Base-by-base conservation (phyloP, 164 flowering plant species). In the Magnolia sinica region DNA sequence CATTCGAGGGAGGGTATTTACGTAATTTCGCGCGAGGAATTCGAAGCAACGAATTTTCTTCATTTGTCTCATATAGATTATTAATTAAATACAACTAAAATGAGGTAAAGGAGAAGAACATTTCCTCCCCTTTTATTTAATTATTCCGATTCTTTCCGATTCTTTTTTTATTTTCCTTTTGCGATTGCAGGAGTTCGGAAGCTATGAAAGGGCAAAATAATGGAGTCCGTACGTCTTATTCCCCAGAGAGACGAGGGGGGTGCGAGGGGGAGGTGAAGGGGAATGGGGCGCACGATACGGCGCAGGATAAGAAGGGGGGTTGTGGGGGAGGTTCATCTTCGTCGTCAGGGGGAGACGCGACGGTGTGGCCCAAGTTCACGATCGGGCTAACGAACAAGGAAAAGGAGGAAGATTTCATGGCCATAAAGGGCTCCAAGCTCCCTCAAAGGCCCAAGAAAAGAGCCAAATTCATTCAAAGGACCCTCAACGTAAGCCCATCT, bases 381-480 rank as follows among this genome's bases (percentile, higher is more conserved):
- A 89, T 95, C 73, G 90, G 89, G 8, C 81, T 95, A 61, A 91
- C 97, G 3, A 91, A 88, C 68, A 91, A 95, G 76, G 98, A 95
- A 87, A 95, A 95, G 73, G 98, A 95, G 76, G 98, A 95, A 75
- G 98, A 95, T 82, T 95, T 95, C 85, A 75, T 91, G 88, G 93
- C 89, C 58, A 84, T 95, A 23, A 93, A 95, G 75, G 98, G 98
- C 5, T 91, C 97, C 19, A 95, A 92, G 82, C 87, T 90, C 1
- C 97, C 98, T 52, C 98, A 93, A 73, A 85, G 98, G 75, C 98
- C 98, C 65, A 95, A 95, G 83, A 95, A 95, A 76, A 75, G 98
- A 66, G 92, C 98, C 68, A 95, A 95, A 83, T 84, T 87, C 74
- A 81, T 95, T 76, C 98, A 95, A 77, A 90, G 94, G 63, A 93